phyloP scores from a whole-genome alignment of 148 eudicot genomes.

The Talinum fruticosum region DNA sequence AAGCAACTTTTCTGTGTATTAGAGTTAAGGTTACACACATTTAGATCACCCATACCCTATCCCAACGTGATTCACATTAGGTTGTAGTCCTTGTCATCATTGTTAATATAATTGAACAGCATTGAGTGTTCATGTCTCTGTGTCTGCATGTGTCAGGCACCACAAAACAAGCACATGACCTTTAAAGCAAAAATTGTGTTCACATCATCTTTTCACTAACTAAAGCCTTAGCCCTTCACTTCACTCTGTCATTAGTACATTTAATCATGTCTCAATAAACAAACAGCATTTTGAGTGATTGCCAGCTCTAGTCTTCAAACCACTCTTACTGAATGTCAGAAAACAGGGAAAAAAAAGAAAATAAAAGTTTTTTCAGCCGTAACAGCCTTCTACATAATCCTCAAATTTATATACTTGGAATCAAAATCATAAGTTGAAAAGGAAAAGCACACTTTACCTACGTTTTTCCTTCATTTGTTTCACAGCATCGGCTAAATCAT shows the following conservation, averaged over 20 bases:
- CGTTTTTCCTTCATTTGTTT: constrained; percentile 98
- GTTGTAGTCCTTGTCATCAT: not conserved
- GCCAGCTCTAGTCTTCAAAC: too few relatives aligned
- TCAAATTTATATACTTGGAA: constrained; percentile 11
- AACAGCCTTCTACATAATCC: not conserved
- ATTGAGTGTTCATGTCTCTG: not conserved
- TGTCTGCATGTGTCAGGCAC: too few relatives aligned
- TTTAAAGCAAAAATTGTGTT: too few relatives aligned
- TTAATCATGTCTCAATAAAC: not conserved
- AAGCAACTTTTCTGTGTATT: not conserved
- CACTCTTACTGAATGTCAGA: too few relatives aligned
- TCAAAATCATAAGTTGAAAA: not conserved
- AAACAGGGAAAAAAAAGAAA: too few relatives aligned
- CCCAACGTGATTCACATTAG: not conserved
- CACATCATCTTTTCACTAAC: too few relatives aligned
- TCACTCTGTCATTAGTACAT: not conserved
- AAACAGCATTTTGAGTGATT: too few relatives aligned
- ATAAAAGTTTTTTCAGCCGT: not conserved
- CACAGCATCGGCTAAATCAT: constrained; percentile 98
- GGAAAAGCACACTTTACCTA: constrained; percentile 46
- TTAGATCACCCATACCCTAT: not conserved
- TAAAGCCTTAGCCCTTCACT: too few relatives aligned
- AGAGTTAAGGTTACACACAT: not conserved
- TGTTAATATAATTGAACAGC: not conserved
- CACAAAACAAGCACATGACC: too few relatives aligned